These are phyloP conservation scores for Panicum hallii DNA, from an alignment of 202 grass and related monocot species.

Conservation along the genomic window DNA sequence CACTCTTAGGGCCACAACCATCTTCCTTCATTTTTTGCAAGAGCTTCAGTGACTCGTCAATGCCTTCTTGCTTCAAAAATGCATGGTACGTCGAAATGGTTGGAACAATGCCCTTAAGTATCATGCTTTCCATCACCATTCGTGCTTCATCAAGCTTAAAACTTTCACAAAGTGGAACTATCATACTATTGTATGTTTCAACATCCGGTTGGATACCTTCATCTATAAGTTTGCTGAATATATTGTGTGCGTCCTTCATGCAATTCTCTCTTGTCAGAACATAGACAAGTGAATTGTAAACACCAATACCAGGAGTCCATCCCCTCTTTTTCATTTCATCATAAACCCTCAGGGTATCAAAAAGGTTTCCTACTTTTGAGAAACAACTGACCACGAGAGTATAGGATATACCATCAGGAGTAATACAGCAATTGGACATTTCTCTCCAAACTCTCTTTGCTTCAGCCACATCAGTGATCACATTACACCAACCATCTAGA, in stretches of 20 bases:
- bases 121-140: constrained; percentile 73
- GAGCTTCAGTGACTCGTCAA: constrained; percentile 62
- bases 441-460: constrained; percentile 94
- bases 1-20: constrained; percentile 59
- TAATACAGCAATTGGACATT: constrained; percentile 91
- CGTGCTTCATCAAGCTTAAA: constrained; percentile 73
- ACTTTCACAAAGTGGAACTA: constrained; percentile 74
- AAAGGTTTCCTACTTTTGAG: constrained; percentile 81
- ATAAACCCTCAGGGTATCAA: constrained; percentile 86
- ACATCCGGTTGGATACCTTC: constrained; percentile 67
- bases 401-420: constrained; percentile 73
- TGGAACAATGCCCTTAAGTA: constrained; percentile 58
- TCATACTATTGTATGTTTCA: constrained; percentile 90
- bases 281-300: constrained; percentile 91
- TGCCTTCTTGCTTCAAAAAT: constrained; percentile 66
- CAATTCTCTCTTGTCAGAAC: constrained; percentile 89
- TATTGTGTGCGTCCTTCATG: constrained; percentile 82
- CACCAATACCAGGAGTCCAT: constrained; percentile 67
- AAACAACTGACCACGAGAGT: constrained; percentile 88
- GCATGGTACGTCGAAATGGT: constrained; percentile 71
- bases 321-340: constrained; percentile 93
- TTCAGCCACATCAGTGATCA: constrained; percentile 78
- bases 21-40: constrained; percentile 77
- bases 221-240: constrained; percentile 75
- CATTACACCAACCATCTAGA: constrained; percentile 85